These are phyloP conservation scores for Pseudomonodictys pantanalensis DNA, from an alignment of 495 filamentous ascomycete species.

Conservation along the genomic window DNA sequence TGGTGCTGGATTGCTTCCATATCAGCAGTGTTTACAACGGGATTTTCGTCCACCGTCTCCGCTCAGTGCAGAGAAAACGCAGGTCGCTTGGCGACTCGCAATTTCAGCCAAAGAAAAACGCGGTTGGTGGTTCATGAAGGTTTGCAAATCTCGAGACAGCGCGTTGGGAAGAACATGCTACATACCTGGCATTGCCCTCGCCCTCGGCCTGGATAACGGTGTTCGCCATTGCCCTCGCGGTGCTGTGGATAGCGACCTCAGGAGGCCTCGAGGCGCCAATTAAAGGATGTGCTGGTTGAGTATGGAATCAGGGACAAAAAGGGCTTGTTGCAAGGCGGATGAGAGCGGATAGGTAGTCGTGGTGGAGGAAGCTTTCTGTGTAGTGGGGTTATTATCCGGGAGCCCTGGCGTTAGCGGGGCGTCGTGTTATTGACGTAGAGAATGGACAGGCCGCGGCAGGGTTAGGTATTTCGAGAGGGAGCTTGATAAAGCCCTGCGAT, in stretches of 20 bases:
- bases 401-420: background rate
- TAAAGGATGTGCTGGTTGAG: background rate
- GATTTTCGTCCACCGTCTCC: no score
- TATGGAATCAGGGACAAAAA: background rate
- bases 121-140: no score
- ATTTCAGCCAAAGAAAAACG: no score
- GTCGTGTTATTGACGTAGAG: background rate
- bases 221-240: conserved; percentile 53
- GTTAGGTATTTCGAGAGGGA: no score
- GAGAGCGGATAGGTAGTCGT: conserved; percentile 8
- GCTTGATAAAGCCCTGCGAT: no score
- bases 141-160: no score
- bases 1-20: conserved; percentile 50
- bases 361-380: conserved; percentile 10
- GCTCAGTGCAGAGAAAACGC: no score
- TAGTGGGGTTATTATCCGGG: conserved; percentile 27
- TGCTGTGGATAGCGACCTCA: conserved; percentile 1
- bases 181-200: conserved; percentile 38
- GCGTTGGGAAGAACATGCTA: background rate
- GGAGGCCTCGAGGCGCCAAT: conserved; percentile 12
- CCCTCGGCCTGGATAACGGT: conserved; percentile 62
- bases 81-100: no score
- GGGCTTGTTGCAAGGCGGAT: conserved; percentile 6
- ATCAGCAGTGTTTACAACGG: conserved; percentile 18
- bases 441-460: no score